These are phyloP conservation scores for Pichia sp. DNA, from an alignment of 1,139 yeast genomes.

Conservation along the genomic window DNA sequence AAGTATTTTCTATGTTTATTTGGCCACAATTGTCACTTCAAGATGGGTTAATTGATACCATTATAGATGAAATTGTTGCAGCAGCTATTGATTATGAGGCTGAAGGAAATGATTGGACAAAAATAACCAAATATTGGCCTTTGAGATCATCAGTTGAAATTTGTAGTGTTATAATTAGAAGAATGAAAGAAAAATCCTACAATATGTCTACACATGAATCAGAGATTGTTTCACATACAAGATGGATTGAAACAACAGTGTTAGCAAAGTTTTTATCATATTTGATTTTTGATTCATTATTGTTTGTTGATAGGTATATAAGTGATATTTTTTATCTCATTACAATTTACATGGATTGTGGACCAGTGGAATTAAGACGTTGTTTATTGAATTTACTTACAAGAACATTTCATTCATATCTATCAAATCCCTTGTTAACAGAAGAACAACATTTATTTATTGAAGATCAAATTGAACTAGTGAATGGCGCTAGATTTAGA, in stretches of 20 bases:
- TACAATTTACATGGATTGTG: constrained; percentile 66
- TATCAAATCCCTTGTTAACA: constrained; percentile 50
- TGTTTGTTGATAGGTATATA: constrained; percentile 57
- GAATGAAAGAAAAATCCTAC: constrained; percentile 26
- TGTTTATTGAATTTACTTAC: constrained; percentile 61
- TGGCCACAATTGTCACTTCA: constrained; percentile 68
- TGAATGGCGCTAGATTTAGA: constrained; percentile 67
- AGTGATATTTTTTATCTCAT: constrained; percentile 70
- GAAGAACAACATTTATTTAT: constrained; percentile 39
- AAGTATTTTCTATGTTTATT: constrained; percentile 50
- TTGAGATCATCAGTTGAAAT: constrained; percentile 65
- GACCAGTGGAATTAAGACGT: constrained; percentile 60
- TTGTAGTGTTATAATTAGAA: constrained; percentile 56
- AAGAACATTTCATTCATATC: constrained; percentile 67
- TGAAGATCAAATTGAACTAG: constrained; percentile 47
- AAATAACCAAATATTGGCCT: constrained; percentile 54
- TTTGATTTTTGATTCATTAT: constrained; percentile 64
- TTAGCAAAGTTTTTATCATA: constrained; percentile 61
- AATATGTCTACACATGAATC: constrained; percentile 19
- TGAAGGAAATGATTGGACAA: constrained; percentile 63
- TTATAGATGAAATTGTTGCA: constrained; percentile 67
- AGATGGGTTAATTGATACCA: constrained; percentile 47
- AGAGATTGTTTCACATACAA: constrained; percentile 36
- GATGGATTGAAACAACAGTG: constrained; percentile 68
- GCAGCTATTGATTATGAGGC: constrained; percentile 73